Evolutionary conservation across 2,329 filamentous ascomycete species (phyloP).

Genomic region (Monilinia aucupariae): DNA sequence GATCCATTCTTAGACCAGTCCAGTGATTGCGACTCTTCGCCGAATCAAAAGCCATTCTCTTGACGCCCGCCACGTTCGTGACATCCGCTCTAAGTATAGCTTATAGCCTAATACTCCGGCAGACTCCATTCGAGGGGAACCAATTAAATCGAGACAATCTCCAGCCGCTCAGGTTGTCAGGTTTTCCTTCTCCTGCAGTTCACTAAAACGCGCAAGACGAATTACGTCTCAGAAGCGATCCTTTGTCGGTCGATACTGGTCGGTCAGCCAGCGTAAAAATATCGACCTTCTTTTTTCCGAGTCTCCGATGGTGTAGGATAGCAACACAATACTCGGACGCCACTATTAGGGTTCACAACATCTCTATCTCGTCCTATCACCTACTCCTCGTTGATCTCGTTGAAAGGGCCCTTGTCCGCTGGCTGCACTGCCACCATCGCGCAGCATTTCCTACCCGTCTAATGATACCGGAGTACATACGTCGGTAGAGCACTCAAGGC

Average conservation of each 20-base stretch:
- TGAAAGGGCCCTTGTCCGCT: not conserved
- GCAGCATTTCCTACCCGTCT: not conserved
- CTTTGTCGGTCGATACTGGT: not conserved
- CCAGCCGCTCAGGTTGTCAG: conserved; percentile 21
- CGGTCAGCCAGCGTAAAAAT: not conserved
- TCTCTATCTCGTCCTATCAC: not conserved
- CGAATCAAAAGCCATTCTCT: conserved; percentile 14
- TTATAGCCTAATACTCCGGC: conserved; percentile 20
- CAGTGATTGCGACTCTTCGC: not conserved
- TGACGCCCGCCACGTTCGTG: conserved; percentile 20
- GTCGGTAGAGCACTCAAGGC: not conserved
- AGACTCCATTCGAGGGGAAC: conserved; percentile 9
- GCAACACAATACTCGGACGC: not conserved
- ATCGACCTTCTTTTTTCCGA: not conserved
- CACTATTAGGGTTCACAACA: not conserved
- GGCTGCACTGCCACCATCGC: not conserved
- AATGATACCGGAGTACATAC: not conserved
- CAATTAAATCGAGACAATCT: conserved; percentile 22
- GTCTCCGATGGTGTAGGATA: not conserved
- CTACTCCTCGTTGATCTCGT: not conserved
- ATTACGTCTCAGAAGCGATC: conserved; percentile 24
- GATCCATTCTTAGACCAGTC: not conserved
- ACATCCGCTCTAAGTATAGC: conserved; percentile 28
- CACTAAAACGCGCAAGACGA: conserved; percentile 25
- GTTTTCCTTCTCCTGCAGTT: conserved; percentile 23